Percentiles rank a stretch among this genome's conserved stretches.
phyloP scores from a whole-genome alignment of 1,139 yeast genomes.

The Diutina mesorugosa region DNA sequence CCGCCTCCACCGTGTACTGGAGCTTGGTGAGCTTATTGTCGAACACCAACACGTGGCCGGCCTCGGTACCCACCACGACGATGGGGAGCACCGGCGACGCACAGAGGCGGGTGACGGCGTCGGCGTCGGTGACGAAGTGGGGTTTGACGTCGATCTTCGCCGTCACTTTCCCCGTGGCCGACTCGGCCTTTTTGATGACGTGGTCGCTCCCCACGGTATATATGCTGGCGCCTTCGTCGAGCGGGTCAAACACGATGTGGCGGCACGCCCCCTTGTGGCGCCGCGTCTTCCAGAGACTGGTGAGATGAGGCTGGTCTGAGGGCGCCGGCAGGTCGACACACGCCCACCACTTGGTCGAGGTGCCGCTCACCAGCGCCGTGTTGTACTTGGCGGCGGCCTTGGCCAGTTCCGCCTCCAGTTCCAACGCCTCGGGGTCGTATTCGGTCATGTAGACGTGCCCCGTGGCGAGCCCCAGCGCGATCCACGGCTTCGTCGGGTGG shows the following conservation, averaged over 20 bases:
- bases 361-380: constrained; percentile 16
- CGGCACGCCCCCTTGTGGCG: constrained; percentile 88
- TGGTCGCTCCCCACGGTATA: constrained; percentile 74
- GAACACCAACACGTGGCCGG: constrained; percentile 50
- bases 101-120: constrained; percentile 45
- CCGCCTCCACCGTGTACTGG: constrained; percentile 30
- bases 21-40: constrained; percentile 35
- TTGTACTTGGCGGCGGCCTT: constrained; percentile 7
- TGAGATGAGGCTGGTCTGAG: constrained; percentile 15
- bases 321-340: constrained; percentile 24
- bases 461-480: constrained; percentile 64
- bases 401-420: constrained; percentile 14
- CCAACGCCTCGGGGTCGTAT: constrained; percentile 38
- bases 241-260: constrained; percentile 52
- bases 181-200: constrained; percentile 60
- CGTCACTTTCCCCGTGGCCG: constrained; percentile 65
- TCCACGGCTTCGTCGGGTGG: constrained; percentile 59
- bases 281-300: constrained; percentile 65
- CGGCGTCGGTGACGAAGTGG: constrained; percentile 13
- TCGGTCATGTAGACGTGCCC: constrained; percentile 55
- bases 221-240: constrained; percentile 37
- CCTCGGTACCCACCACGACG: constrained; percentile 68
- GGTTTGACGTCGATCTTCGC: constrained; percentile 8
- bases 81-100: constrained; percentile 54
- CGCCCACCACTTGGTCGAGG: constrained; percentile 33